A percentile compares a stretch with the other conserved stretches of the same genome.
phyloP scores from a whole-genome alignment of 1,139 yeast species.

The Taiozyma onychis region DNA sequence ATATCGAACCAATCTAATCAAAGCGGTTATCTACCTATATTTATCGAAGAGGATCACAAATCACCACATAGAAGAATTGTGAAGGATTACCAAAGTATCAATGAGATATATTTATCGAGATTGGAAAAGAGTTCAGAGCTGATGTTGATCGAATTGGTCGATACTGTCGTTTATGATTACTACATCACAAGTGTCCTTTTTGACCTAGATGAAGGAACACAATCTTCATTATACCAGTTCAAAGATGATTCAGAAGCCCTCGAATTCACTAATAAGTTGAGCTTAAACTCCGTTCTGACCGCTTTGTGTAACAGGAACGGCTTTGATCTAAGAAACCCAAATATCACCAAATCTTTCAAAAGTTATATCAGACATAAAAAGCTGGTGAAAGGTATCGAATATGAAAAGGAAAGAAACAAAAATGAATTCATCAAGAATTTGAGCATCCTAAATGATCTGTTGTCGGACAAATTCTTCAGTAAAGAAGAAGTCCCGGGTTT shows the following conservation, averaged over 20 bases:
- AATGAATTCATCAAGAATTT: conserved; percentile 13
- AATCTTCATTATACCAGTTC: conserved; percentile 12
- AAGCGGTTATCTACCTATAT: conserved; percentile 18
- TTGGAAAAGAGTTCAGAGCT: conserved; percentile 17
- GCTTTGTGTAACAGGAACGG: conserved; percentile 18
- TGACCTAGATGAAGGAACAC: conserved; percentile 5
- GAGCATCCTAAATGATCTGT: conserved; percentile 12
- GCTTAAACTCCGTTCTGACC: conserved; percentile 8
- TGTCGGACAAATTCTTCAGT: conserved; percentile 10
- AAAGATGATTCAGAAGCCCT: conserved; percentile 6
- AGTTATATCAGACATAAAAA: conserved; percentile 1
- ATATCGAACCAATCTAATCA: conserved; percentile 15
- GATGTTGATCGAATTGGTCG: conserved; percentile 20
- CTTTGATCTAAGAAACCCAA: conserved; percentile 20
- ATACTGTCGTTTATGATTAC: conserved; percentile 19
- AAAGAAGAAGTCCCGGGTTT: conserved; percentile 13
- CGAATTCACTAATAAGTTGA: conserved; percentile 7
- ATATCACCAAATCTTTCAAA: conserved; percentile 8
- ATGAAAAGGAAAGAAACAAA: conserved; percentile 12
- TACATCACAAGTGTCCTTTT: conserved; percentile 17
- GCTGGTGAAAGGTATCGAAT: conserved; percentile 6
- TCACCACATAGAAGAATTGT: conserved; percentile 8
- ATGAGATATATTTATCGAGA: conserved; percentile 14
- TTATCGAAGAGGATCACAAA: conserved; percentile 15
- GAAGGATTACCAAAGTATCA: conserved; percentile 11